phyloP scores from a whole-genome alignment of 352 stramenopile genomes.

The Thalassiosira exigua region DNA sequence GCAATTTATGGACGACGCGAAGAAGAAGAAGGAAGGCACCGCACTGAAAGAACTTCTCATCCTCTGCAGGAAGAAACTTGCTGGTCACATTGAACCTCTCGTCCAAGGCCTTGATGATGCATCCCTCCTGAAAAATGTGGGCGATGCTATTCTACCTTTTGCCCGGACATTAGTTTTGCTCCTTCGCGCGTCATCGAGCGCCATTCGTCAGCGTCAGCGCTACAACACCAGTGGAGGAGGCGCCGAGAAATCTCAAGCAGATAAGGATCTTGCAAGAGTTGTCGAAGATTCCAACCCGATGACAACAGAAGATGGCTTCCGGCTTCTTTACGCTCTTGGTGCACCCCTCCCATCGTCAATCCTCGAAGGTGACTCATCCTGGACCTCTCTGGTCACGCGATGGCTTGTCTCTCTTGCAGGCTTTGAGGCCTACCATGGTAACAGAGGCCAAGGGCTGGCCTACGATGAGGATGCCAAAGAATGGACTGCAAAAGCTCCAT shows the following conservation, averaged over 20 bases:
- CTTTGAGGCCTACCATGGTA: constrained; percentile 78
- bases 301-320: constrained; percentile 78
- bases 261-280: constrained; percentile 44
- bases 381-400: constrained; percentile 62
- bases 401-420: constrained; percentile 68
- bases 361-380: constrained; percentile 44
- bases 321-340: constrained; percentile 70
- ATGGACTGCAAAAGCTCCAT: constrained; percentile 26
- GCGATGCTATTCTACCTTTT: constrained; percentile 80
- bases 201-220: constrained; percentile 56
- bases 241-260: constrained; percentile 19
- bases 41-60: constrained; percentile 63
- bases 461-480: constrained; percentile 45
- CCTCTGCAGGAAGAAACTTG: constrained; percentile 56
- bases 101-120: constrained; percentile 36
- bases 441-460: constrained; percentile 47
- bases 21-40: constrained; percentile 60
- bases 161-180: constrained; percentile 77
- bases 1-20: constrained; percentile 57
- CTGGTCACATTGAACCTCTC: constrained; percentile 22
- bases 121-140: constrained; percentile 68
- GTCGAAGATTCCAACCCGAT: constrained; percentile 69
- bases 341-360: constrained; percentile 72
- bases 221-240: constrained; percentile 10
- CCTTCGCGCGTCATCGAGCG: constrained; percentile 66